These are phyloP conservation scores for Amaranthus cruentus DNA, from an alignment of 148 eudicot species.

Conservation along the genomic window DNA sequence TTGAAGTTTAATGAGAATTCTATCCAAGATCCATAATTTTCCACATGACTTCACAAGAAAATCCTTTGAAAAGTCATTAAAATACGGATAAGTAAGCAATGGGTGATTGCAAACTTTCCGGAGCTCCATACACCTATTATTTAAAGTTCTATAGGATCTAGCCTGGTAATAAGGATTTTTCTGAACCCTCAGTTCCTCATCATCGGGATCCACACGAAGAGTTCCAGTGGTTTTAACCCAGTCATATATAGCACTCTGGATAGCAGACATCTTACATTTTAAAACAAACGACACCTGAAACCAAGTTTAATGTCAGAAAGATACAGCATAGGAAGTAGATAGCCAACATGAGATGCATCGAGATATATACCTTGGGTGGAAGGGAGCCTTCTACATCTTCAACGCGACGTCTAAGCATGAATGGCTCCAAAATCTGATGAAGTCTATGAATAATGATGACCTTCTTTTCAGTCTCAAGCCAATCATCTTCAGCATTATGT, in stretches of 20 bases:
- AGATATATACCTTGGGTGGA: constrained; percentile 83
- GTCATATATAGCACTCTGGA: constrained; percentile 87
- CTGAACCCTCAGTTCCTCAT: constrained; percentile 64
- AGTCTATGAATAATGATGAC: constrained; percentile 95
- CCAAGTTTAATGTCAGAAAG: constrained; percentile 29
- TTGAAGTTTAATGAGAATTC: constrained; percentile 85
- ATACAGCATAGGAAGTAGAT: constrained; percentile 10
- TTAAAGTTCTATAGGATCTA: constrained; percentile 56
- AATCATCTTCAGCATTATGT: constrained; percentile 87
- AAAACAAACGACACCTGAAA: constrained; percentile 82
- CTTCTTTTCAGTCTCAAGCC: constrained; percentile 99
- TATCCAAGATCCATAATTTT: constrained; percentile 85
- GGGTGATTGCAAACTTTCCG: constrained; percentile 97
- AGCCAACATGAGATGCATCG: neutral
- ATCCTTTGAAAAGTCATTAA: constrained; percentile 73
- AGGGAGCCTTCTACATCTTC: constrained; percentile 99
- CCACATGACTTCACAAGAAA: constrained; percentile 96
- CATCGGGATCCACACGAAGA: constrained; percentile 92
- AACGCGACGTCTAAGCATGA: constrained; percentile 98
- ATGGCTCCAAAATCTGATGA: constrained; percentile 97
- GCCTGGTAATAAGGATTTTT: constrained; percentile 70
- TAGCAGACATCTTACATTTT: constrained; percentile 89
- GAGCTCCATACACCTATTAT: constrained; percentile 97
- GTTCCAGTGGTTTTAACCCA: constrained; percentile 98
- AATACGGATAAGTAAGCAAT: constrained; percentile 87